Base-by-base conservation (phyloP, 306 rosid species). In the Cicer cuneatum region DNA sequence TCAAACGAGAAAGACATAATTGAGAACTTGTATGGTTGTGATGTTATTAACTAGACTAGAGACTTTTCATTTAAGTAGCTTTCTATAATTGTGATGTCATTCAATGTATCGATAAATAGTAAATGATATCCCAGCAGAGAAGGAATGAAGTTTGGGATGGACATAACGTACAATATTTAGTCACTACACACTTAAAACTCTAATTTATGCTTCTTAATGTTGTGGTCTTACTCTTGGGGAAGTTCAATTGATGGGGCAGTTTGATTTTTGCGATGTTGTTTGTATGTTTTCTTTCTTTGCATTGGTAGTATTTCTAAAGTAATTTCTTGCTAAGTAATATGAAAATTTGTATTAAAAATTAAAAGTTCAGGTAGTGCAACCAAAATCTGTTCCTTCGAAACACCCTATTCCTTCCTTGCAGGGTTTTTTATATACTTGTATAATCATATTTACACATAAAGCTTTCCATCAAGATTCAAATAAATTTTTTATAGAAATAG, bases 11-110 rank as follows among this genome's bases (percentile, higher is more conserved):
- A n/a, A 2, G 41, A 24, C 18, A 51, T 69, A 15, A 14, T 48
- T 71, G 41, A 54, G 39, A 54, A 16, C 53, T 24, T 71, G n/a
- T n/a, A 39, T 72, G 57, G 12, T 5, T 47, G 48, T 57, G 51
- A 18, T 40, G 4, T 38, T 12, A 53, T 18, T 70, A 6, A 53
- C 39, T 38, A 38, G 13, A 71, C n/a, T 53, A 53, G 51, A 53
- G 52, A 16, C 52, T 42, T 72, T n/a, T 72, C 29, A 41, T 1
- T 41, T 56, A 41, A 56, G 66, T 24, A 40, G 52, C 37, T 64
- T 24, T 57, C 43, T 41, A 41, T 42, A 56, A 3, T 29, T 29
- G 35, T 29, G 35, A 29, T 21, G 24, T 33, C 6, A 33, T 48
- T 48, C 49, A 46, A 46, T 45, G 42, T 67, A 11, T 67, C 29